These are phyloP conservation scores for Tylopilus subfusipes DNA, from an alignment of 768 basidiomycete genomes.

Conservation along the genomic window DNA sequence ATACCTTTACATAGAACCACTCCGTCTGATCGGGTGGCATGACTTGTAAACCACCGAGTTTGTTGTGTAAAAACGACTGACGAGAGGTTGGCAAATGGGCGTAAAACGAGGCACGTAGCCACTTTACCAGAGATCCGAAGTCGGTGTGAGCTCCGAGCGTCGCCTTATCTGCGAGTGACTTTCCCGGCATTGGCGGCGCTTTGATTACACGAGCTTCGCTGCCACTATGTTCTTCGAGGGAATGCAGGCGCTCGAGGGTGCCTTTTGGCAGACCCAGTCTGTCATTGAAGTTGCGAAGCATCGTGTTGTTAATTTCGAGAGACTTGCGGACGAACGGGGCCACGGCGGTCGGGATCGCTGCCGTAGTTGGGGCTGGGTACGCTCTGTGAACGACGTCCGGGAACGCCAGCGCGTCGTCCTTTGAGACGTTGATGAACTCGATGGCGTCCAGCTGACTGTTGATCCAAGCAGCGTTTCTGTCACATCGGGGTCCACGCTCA, in stretches of 20 bases:
- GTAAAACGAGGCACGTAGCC: neutral
- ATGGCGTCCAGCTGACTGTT: conserved; percentile 41
- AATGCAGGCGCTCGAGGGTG: conserved; percentile 42
- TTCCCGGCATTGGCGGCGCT: conserved; percentile 39
- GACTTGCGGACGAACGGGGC: conserved; percentile 57
- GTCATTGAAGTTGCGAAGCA: conserved; percentile 56
- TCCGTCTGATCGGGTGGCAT: conserved; percentile 54
- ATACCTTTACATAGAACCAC: conserved; percentile 70
- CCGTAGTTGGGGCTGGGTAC: conserved; percentile 53
- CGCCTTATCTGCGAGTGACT: conserved; percentile 31
- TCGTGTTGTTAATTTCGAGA: conserved; percentile 48
- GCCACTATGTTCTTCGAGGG: conserved; percentile 45
- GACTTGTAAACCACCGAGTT: conserved; percentile 67
- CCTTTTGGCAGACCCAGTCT: conserved; percentile 52
- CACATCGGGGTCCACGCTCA: neutral
- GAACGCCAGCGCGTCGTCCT: conserved; percentile 65
- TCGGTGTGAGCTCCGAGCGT: conserved; percentile 67
- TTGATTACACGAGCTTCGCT: conserved; percentile 57
- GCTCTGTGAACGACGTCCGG: conserved; percentile 49
- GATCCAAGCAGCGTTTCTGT: neutral
- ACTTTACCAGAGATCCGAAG: conserved; percentile 63
- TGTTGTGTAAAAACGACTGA: conserved; percentile 67
- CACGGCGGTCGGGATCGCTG: conserved; percentile 48
- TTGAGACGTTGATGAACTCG: conserved; percentile 65
- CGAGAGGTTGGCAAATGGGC: neutral